Evolutionary conservation across 2,329 filamentous ascomycete species (phyloP), one percentile per base, ranked within the genome.

Genomic region (Zopfia rhizophila): DNA sequence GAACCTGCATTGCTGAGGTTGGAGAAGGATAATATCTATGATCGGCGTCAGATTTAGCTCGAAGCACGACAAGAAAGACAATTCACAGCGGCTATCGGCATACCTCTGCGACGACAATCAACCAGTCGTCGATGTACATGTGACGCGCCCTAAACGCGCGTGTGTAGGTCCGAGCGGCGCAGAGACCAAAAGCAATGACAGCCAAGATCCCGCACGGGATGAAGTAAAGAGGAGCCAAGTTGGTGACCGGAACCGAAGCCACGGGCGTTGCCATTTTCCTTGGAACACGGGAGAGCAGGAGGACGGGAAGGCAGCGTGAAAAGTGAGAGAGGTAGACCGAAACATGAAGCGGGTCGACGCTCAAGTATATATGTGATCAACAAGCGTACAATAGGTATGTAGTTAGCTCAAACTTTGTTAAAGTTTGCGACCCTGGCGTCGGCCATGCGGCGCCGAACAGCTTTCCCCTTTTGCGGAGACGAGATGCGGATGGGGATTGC

Each of bases 81-180:
- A n/a, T n/a, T n/a, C 21, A 29, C 27, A 4, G 6, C 14, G 7
- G 14, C 8, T n/a, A 21, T 7, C 10, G 17, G n/a, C 51, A n/a
- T 31, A 62, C 61, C 51, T 62, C 57, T 19, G 60, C 63, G 16
- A 54, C 48, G 13, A 61, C 11, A 29, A 66, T 58, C 33, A 65
- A 45, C 60, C 57, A 63, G 49, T 65, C 63, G 39, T 66, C 61
- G 7, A 60, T 25, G 24, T 56, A 51, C 13, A 66, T 24, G 8
- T 35, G 47, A 10, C 41, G 40, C 7, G 51, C 58, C 32, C 58
- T 54, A 4, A 21, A 51, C 23, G 56, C 12, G 6, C 60, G 56
- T 4, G 61, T 61, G 25, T 55, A 63, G 23, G 61, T 53, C 10
- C 63, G 58, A 25, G 49, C 24, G 11, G 57, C 29, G 23, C 59